Conservation (phyloP, 2,329 filamentous ascomycete species). For the Sordariomycetes sp. region DNA sequence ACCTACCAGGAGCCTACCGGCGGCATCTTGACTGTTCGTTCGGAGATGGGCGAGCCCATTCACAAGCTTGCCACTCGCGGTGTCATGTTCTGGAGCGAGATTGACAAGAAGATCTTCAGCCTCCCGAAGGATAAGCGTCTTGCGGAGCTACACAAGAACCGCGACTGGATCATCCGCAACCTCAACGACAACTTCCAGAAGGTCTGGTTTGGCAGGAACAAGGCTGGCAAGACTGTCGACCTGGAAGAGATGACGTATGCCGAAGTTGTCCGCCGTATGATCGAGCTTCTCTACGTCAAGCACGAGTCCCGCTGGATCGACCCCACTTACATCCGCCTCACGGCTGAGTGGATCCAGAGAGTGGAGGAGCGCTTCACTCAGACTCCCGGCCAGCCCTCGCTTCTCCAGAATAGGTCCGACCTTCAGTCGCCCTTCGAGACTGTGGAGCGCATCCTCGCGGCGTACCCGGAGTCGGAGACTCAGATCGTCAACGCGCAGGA, state of each 20-base stretch:
- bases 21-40: slow-evolving; percentile 90
- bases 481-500: slow-evolving; percentile 98
- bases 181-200: slow-evolving; percentile 95
- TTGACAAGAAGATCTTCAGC: slow-evolving; percentile 97
- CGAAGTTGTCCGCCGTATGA: slow-evolving; percentile 75
- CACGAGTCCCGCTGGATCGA: slow-evolving; percentile 90
- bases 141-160: slow-evolving; percentile 75
- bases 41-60: slow-evolving; percentile 98
- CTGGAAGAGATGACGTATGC: slow-evolving; percentile 93
- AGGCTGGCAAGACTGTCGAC: slow-evolving; percentile 66
- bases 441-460: slow-evolving; percentile 64
- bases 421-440: slow-evolving; percentile 69
- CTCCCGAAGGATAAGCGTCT: slow-evolving; percentile 91
- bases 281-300: slow-evolving; percentile 83
- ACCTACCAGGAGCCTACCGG: slow-evolving; percentile 86
- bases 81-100: slow-evolving; percentile 94
- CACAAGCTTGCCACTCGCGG: slow-evolving; percentile 96
- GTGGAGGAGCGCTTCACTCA: slow-evolving; percentile 91
- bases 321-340: slow-evolving; percentile 65
- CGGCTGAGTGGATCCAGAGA: slow-evolving; percentile 91
- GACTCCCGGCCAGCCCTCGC: slow-evolving; percentile 56
- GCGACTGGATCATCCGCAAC: slow-evolving; percentile 86
- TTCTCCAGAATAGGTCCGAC: slow-evolving; percentile 82
- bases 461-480: slow-evolving; percentile 74
- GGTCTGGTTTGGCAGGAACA: slow-evolving; percentile 88